Conservation (phyloP, 768 basidiomycete genomes). For the Termitomyces titanicus region DNA sequence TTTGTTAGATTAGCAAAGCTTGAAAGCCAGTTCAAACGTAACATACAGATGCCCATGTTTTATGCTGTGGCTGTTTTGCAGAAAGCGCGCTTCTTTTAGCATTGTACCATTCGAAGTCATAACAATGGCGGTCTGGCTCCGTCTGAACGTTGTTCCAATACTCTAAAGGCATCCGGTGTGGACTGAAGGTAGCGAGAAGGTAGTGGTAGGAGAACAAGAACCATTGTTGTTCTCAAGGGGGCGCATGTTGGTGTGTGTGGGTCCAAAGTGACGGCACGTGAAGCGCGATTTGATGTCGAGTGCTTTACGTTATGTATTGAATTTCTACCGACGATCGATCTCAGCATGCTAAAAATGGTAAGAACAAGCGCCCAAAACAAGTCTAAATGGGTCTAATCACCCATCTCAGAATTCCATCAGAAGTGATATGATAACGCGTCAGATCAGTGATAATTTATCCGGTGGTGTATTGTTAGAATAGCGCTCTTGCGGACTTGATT, state of each 20-base stretch:
- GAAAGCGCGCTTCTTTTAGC: neutral
- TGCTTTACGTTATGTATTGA: neutral
- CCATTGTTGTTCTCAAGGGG: neutral
- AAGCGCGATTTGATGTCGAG: constrained; percentile 1
- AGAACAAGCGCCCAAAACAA: neutral
- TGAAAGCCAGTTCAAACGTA: neutral
- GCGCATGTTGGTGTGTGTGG: constrained; percentile 4
- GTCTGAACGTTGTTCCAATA: neutral
- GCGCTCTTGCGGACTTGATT: too few relatives aligned
- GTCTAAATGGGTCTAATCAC: neutral
- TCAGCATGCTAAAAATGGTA: neutral
- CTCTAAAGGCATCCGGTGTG: neutral
- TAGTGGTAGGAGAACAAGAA: constrained; percentile 1
- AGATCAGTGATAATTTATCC: too few relatives aligned
- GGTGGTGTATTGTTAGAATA: too few relatives aligned
- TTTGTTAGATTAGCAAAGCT: neutral
- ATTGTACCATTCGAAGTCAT: neutral
- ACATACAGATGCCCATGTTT: neutral
- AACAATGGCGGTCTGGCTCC: neutral
- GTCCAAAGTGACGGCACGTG: constrained; percentile 5
- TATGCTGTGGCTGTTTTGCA: constrained; percentile 1
- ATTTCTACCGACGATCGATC: neutral
- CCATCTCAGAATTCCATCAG: neutral
- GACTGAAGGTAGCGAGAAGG: neutral
- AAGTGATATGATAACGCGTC: neutral